phyloP scores from a whole-genome alignment of 2,329 filamentous ascomycete species.

The Colletotrichum gloeosporioides region DNA sequence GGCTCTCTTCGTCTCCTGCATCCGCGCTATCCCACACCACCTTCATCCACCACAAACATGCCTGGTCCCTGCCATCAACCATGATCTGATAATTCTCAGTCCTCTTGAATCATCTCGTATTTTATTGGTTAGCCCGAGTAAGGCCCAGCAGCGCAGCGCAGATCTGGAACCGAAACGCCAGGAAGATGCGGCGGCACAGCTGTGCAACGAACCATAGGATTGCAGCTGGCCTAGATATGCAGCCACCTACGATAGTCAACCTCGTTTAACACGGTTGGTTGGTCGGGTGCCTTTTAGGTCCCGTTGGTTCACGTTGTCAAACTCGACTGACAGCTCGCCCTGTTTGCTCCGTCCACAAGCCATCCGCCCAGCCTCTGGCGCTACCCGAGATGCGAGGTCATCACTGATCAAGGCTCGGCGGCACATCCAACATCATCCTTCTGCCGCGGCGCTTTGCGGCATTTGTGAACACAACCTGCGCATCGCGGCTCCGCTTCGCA shows the following conservation, averaged over 20 bases:
- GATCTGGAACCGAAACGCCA: conserved; percentile 8
- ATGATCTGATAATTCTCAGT: conserved; percentile 12
- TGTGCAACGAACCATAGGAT: background rate
- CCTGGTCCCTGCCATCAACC: background rate
- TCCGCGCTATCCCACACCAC: background rate
- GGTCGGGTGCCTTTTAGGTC: background rate
- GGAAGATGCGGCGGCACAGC: conserved; percentile 1
- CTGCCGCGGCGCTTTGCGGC: background rate
- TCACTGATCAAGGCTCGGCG: background rate
- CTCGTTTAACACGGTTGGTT: background rate
- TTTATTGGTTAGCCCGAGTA: background rate
- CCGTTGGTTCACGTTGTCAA: conserved; percentile 9
- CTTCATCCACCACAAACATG: background rate
- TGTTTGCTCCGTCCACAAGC: background rate
- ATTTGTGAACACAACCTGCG: background rate
- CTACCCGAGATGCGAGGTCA: background rate
- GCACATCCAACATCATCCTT: background rate
- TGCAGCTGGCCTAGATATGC: background rate
- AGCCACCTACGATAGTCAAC: background rate
- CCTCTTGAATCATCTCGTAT: background rate
- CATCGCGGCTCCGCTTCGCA: background rate
- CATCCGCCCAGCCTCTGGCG: background rate
- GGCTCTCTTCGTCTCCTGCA: background rate
- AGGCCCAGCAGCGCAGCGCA: background rate
- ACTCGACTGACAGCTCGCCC: background rate